These are phyloP conservation scores for Camellia sinensis DNA, from an alignment of 148 eudicot species.

Conservation along the genomic window DNA sequence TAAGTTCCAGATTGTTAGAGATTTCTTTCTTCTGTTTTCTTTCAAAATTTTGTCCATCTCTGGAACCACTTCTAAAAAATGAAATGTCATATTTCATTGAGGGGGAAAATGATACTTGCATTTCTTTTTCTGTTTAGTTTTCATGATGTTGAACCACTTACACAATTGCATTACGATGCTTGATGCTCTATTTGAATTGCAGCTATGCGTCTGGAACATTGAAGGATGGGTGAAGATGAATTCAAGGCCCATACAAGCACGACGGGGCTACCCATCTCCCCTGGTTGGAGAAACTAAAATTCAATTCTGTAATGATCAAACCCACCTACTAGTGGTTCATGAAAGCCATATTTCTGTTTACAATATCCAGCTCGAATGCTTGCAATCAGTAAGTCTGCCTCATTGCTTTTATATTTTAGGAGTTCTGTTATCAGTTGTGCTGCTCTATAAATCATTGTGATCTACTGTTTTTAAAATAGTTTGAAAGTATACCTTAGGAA, in stretches of 20 bases:
- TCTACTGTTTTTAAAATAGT: no score
- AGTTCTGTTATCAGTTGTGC: no score
- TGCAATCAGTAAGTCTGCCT: conserved; percentile 26
- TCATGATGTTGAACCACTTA: not conserved
- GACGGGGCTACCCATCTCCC: conserved; percentile 38
- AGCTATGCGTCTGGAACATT: conserved; percentile 45
- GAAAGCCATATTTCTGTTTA: conserved; percentile 51
- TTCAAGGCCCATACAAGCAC: conserved; percentile 39
- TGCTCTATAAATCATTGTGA: no score
- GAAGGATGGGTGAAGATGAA: conserved; percentile 55
- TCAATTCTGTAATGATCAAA: conserved; percentile 51
- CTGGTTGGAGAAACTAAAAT: conserved; percentile 51
- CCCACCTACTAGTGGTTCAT: conserved; percentile 47
- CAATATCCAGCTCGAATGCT: conserved; percentile 46
- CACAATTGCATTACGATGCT: not conserved
- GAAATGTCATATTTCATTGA: not conserved
- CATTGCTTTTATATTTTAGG: no score
- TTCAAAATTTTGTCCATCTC: not conserved
- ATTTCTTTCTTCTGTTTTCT: not conserved
- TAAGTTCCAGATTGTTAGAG: conserved; percentile 8
- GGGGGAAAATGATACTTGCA: not conserved
- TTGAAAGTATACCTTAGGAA: no score
- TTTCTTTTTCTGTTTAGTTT: not conserved
- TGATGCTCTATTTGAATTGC: not conserved
- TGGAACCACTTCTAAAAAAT: not conserved